These are phyloP conservation scores for Omphalotus guepiniiformis DNA, from an alignment of 768 basidiomycete species.

Conservation along the genomic window DNA sequence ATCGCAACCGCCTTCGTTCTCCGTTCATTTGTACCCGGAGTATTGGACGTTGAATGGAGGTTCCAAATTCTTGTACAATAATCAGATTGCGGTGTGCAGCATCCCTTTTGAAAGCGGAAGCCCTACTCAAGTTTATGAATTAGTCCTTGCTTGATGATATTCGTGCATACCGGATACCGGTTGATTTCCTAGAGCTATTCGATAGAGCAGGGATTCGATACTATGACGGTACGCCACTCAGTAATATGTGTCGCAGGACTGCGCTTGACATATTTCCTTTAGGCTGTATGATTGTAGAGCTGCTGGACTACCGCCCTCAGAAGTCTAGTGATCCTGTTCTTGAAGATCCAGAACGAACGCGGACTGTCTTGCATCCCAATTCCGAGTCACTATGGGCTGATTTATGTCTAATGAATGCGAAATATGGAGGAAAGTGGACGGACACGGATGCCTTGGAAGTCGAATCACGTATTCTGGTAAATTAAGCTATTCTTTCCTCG, in stretches of 20 bases:
- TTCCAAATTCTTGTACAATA: conserved; percentile 77
- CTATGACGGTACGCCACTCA: conserved; percentile 62
- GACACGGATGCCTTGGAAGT: conserved; percentile 70
- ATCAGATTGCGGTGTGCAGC: conserved; percentile 57
- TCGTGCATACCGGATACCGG: conserved; percentile 76
- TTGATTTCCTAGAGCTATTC: conserved; percentile 80
- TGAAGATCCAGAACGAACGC: conserved; percentile 57
- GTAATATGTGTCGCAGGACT: not conserved
- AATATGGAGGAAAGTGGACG: conserved; percentile 54
- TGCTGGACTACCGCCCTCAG: conserved; percentile 69
- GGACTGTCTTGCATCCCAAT: conserved; percentile 74
- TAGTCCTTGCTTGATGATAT: conserved; percentile 85
- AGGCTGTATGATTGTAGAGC: conserved; percentile 87
- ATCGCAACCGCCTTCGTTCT: conserved; percentile 64
- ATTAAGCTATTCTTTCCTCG: conserved; percentile 21
- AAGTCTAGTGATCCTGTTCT: conserved; percentile 51
- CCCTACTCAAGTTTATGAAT: too few species aligned
- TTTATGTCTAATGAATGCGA: conserved; percentile 64
- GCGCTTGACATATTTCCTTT: conserved; percentile 5
- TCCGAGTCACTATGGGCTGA: conserved; percentile 78
- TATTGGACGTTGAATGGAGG: conserved; percentile 82
- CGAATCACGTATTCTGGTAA: conserved; percentile 70
- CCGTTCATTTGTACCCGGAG: conserved; percentile 73
- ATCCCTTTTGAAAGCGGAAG: too few species aligned
- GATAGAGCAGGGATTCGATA: conserved; percentile 70